Evolutionary conservation across 1,284 basidiomycete species (phyloP), one percentile per base, ranked within the genome.

Genomic region (Apiotrichum brassicae): DNA sequence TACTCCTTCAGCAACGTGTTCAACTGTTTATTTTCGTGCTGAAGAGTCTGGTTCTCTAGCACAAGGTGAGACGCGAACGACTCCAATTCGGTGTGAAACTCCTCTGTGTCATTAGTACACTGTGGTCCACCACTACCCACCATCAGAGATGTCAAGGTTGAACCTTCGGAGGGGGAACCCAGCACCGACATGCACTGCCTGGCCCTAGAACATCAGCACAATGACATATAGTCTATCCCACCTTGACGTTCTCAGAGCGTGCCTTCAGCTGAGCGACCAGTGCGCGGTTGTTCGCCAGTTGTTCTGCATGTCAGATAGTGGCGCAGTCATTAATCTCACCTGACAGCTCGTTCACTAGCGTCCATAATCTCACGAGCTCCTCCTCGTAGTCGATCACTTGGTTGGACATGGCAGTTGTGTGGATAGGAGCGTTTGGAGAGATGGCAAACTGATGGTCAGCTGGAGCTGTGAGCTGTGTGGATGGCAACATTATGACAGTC

Each of bases 11-110:
- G 76, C 23, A 98, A 77, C 23, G 81, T 68, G 52, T 85, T 86
- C 25, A 97, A 79, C 68, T 97, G 91, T 70, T 88, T 91, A 76
- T 97, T 97, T 73, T 98, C 94, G 59, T 97, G 85, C 43, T 87
- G 77, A 1, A 98, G 76, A 0, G 82, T 80, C 66, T 95, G 92
- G 69, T 97, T 97, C 75, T 98, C 95, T 52, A 93, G 84, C 45
- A 95, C 83, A 33, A 92, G 82, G 56, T 89, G 85, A 1, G 90
- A 89, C 66, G 92, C 93, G 64, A 82, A 80, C 24, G 87, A 81
- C 72, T 98, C 94, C 4, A 97, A 76, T 69, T 95, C 92, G 3
- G 88, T 89, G 61, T 93, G 85, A 72, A 97, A 97, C 37, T 80
- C 76, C 78, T 97, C 94, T 97, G 70, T 26, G 43, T 45, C 18